Conservation (phyloP, 2,329 filamentous ascomycete genomes). For the Cordyceps tenuipes region DNA sequence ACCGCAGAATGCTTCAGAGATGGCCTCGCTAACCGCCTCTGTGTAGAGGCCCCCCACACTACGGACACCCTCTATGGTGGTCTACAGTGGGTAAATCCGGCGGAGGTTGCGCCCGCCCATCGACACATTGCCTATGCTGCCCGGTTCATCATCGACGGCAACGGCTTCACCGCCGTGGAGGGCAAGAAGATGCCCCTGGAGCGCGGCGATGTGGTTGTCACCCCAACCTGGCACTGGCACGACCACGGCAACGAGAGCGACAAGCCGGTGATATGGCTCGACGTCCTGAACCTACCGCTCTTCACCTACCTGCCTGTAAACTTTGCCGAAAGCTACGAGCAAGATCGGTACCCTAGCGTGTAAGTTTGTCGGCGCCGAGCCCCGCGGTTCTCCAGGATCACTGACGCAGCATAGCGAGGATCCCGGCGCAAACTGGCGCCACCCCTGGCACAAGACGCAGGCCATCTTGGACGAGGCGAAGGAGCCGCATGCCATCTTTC, state of each 20-base stretch:
- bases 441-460: conserved; percentile 38
- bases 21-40: conserved; percentile 15
- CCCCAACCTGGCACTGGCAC: conserved; percentile 51
- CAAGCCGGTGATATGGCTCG: conserved; percentile 49
- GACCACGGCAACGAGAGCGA: conserved; percentile 51
- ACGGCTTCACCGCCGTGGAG: conserved; percentile 50
- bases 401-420: not conserved
- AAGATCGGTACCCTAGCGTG: conserved; percentile 40
- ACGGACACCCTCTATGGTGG: conserved; percentile 51
- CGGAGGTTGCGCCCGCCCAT: conserved; percentile 47
- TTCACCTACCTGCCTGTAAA: conserved; percentile 44
- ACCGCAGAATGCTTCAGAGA: fast-evolving
- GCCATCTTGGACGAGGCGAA: conserved; percentile 25
- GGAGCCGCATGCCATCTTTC: conserved; percentile 24
- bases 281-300: conserved; percentile 45
- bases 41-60: conserved; percentile 41
- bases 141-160: conserved; percentile 50
- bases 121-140: conserved; percentile 48
- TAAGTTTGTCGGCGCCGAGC: conserved; percentile 15
- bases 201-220: conserved; percentile 48
- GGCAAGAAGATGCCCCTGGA: conserved; percentile 43
- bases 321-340: conserved; percentile 43
- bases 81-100: conserved; percentile 47
- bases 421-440: conserved; percentile 25
- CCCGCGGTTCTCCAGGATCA: not conserved